Base-by-base conservation (phyloP, 2,329 filamentous ascomycete species). In the Thielaviopsis ethacetica region DNA sequence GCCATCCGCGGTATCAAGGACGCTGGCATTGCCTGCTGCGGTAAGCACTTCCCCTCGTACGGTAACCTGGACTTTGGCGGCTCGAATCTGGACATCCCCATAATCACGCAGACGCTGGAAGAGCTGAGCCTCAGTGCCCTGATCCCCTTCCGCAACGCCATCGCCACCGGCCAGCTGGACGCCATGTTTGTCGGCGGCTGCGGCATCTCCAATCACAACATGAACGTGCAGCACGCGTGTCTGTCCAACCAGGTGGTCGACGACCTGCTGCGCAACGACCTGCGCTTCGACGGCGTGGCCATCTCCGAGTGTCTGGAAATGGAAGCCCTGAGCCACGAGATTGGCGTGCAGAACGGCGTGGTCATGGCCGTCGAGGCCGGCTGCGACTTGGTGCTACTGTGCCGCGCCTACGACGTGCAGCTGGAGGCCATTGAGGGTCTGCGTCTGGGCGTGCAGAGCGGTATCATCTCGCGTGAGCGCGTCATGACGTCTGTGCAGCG, bases 321-420 rank as follows among this genome's bases (percentile, higher is more conserved):
- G 91, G 91, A 96, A 67, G 90, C 91, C 0, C 78, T 97, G 9
- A 93, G 89, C 63, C 88, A 95, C 67, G 94, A 96, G 65, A 93
- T 97, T 55, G 91, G 91, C n/a, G 90, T 98, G 19, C 90, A 91
- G 64, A 91, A 93, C 49, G 93, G 93, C 13, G 95, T 91, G 0
- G 89, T 97, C 65, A 96, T 96, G 90, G 93, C 93, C 3, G 88
- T 96, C 56, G 93, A 95, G 69, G 91, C 93, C 34, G 93, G 93
- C 15, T 97, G 93, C 68, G 93, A 98, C 69, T 75, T 97, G 57
- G 83, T 96, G 5, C 79, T 96, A 5, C 79, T 96, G 1, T 97
- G 91, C 66, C 84, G 90, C 52, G 90, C 89, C 5, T 94, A 90
- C 65, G 83, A 87, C 44, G 85, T 91, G 21, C 91, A 97, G 69